Conservation (phyloP, 2,329 filamentous ascomycete species). For the Cladosporium velox region DNA sequence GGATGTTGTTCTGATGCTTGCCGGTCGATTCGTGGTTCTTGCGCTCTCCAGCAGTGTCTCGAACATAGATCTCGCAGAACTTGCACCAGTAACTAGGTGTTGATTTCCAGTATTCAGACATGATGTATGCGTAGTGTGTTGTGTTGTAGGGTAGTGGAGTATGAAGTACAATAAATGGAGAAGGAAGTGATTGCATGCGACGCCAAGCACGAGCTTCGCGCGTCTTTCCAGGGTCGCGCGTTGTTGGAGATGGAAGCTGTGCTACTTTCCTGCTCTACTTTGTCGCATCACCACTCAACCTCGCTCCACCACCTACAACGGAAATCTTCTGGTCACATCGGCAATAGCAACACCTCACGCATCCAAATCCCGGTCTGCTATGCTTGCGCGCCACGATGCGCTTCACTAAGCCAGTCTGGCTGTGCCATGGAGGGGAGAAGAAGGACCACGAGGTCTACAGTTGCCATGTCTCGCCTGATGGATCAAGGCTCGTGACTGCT, state of each 20-base stretch:
- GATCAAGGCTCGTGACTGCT: constrained; percentile 85
- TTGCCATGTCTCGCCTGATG: constrained; percentile 95
- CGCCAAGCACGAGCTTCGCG: constrained; percentile 5
- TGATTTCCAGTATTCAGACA: constrained; percentile 99
- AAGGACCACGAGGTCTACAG: constrained; percentile 99
- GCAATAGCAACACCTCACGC: not conserved
- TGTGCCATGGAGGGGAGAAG: constrained; percentile 94
- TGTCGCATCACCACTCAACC: constrained; percentile 5
- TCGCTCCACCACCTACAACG: constrained; percentile 1
- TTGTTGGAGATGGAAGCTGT: constrained; percentile 2
- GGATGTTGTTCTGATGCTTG: constrained; percentile 64
- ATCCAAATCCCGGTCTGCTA: not conserved
- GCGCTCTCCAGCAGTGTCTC: constrained; percentile 88
- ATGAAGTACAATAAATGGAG: not conserved
- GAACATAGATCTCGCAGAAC: constrained; percentile 85
- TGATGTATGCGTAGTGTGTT: constrained; percentile 41
- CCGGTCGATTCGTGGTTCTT: constrained; percentile 46
- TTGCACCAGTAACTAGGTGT: constrained; percentile 99
- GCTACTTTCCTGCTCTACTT: not conserved
- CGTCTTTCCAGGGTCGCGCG: constrained; percentile 3
- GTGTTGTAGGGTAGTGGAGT: not conserved
- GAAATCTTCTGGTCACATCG: not conserved
- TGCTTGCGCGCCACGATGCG: constrained; percentile 41
- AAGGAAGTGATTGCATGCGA: constrained; percentile 10
- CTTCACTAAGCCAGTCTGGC: constrained; percentile 91